Percentiles rank a stretch among this genome's conserved stretches.
These are phyloP conservation scores for Xanthoceras sorbifolium DNA, from an alignment of 345 rosid species.

Conservation along the genomic window DNA sequence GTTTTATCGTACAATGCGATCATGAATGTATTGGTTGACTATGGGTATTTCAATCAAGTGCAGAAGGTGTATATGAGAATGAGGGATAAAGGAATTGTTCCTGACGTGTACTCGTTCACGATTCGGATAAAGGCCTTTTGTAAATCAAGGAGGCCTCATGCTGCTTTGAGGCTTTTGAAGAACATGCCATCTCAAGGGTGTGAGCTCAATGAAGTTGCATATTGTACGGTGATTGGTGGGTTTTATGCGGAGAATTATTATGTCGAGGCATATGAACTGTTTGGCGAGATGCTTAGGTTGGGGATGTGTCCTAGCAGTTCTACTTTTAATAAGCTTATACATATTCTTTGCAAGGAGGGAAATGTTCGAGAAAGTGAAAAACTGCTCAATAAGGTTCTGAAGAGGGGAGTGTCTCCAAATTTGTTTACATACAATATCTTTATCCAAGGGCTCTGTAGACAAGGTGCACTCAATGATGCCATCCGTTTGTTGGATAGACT, in stretches of 20 bases:
- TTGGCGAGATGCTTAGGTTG: conserved; percentile 65
- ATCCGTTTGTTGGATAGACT: conserved; percentile 58
- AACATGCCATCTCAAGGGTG: conserved; percentile 81
- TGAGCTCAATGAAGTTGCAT: conserved; percentile 70
- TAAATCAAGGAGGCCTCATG: conserved; percentile 69
- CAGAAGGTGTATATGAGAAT: conserved; percentile 91
- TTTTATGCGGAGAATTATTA: conserved; percentile 59
- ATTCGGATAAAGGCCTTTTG: conserved; percentile 91
- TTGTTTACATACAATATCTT: conserved; percentile 81
- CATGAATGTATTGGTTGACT: conserved; percentile 82
- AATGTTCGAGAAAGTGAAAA: conserved; percentile 71
- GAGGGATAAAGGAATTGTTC: conserved; percentile 59
- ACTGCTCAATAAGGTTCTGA: conserved; percentile 65
- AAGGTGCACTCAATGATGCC: conserved; percentile 61
- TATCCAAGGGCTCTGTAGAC: conserved; percentile 79
- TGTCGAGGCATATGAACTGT: conserved; percentile 67
- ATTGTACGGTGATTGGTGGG: conserved; percentile 77
- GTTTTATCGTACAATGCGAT: conserved; percentile 74
- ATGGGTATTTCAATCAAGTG: conserved; percentile 65
- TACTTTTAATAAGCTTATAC: conserved; percentile 84
- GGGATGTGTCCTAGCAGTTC: conserved; percentile 54
- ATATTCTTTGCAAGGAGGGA: conserved; percentile 76
- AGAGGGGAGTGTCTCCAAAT: conserved; percentile 74
- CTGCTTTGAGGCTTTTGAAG: conserved; percentile 79
- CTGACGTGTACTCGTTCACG: conserved; percentile 82